Evolutionary conservation across 345 rosid species (phyloP).

Genomic region (Eucalyptus regnans): DNA sequence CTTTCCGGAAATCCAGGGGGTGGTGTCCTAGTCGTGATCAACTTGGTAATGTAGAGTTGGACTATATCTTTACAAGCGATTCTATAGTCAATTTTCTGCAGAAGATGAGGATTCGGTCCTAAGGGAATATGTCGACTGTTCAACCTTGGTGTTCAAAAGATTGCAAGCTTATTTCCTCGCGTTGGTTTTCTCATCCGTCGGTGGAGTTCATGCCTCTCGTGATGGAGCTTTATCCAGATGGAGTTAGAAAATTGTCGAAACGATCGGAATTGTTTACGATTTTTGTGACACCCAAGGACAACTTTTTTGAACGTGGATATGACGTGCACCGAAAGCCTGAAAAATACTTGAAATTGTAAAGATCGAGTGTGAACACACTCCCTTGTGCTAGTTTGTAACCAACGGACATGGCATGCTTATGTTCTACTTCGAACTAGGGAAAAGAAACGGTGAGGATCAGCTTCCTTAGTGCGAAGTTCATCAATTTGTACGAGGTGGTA

Average conservation of each 20-base stretch:
- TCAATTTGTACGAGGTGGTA: not conserved
- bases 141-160: not conserved
- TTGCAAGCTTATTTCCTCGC: not conserved
- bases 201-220: not conserved
- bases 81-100: not conserved
- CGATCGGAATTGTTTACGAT: not conserved
- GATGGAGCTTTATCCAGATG: not conserved
- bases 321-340: not conserved
- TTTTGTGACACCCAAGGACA: not conserved
- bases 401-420: not conserved
- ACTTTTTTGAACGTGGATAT: not conserved
- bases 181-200: not conserved
- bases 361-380: not conserved
- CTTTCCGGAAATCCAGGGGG: not conserved
- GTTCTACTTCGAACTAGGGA: not conserved
- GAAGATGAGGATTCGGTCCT: not conserved
- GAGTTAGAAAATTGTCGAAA: not conserved
- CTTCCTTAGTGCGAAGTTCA: not conserved
- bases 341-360: not conserved
- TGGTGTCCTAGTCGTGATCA: not conserved
- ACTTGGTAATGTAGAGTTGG: not conserved
- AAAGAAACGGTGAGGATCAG: not conserved
- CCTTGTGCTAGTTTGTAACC: not conserved
- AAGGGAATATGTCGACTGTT: not conserved
- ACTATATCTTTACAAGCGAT: not conserved